Conservation (phyloP, 2,329 filamentous ascomycete species). For the Bipolaris zeicola region DNA sequence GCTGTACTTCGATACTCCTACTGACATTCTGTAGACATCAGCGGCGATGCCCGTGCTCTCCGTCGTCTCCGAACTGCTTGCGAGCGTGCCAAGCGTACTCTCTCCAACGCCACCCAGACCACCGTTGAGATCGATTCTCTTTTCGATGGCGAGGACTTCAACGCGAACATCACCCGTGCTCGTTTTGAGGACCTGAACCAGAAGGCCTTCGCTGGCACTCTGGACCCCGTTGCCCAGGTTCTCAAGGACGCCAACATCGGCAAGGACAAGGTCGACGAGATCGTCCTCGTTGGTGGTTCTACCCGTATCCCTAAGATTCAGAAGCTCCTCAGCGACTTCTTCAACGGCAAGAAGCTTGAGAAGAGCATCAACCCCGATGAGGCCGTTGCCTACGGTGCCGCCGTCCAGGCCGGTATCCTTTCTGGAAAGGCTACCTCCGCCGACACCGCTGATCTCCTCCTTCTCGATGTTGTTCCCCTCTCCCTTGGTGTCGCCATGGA, state of each 20-base stretch:
- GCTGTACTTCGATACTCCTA: too few relatives aligned
- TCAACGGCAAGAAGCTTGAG: constrained; percentile 99
- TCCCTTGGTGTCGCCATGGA: constrained; percentile 99
- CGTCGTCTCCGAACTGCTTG: constrained; percentile 96
- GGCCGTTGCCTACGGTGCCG: constrained; percentile 97
- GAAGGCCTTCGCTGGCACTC: constrained; percentile 90
- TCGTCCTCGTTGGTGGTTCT: constrained; percentile 97
- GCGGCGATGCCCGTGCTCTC: constrained; percentile 85
- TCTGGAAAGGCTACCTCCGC: constrained; percentile 96
- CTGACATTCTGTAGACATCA: constrained; percentile 55
- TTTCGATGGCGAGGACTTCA: constrained; percentile 97
- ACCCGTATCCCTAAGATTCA: constrained; percentile 99
- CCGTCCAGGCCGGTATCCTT: constrained; percentile 97
- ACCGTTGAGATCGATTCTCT: constrained; percentile 99
- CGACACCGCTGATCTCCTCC: constrained; percentile 90
- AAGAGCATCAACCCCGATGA: constrained; percentile 99
- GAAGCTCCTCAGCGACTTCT: constrained; percentile 99
- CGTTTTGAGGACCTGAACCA: constrained; percentile 98
- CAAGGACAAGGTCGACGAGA: constrained; percentile 94
- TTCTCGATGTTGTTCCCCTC: constrained; percentile 94
- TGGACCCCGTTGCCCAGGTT: constrained; percentile 95
- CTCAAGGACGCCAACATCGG: constrained; percentile 88
- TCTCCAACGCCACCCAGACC: constrained; percentile 96
- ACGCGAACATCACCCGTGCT: constrained; percentile 95
- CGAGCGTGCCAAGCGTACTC: constrained; percentile 98